These are phyloP conservation scores for Arthrobotrys megalospora DNA, from an alignment of 2,329 filamentous ascomycete genomes.

Conservation along the genomic window DNA sequence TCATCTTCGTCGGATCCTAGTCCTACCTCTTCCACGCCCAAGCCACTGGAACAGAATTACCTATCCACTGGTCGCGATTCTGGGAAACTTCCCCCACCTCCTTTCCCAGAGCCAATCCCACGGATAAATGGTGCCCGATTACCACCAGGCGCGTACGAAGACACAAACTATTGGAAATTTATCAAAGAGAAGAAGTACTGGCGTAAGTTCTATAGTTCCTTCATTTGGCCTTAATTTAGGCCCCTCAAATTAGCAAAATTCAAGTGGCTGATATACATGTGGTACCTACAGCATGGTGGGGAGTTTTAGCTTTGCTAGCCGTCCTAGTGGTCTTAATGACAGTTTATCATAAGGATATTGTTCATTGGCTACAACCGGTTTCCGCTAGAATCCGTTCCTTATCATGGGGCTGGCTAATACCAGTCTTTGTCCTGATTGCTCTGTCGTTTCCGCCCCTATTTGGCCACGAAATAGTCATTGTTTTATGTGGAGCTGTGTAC, in stretches of 20 bases:
- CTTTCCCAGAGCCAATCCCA: background rate
- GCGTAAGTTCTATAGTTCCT: constrained; percentile 20
- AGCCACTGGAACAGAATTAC: background rate
- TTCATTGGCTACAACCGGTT: constrained; percentile 66
- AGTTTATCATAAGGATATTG: constrained; percentile 67
- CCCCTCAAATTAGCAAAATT: background rate
- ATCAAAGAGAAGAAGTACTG: constrained; percentile 53
- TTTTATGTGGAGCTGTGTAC: constrained; percentile 69
- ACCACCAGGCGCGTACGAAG: constrained; percentile 6
- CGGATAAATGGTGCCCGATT: background rate
- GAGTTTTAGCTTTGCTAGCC: constrained; percentile 26
- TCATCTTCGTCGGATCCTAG: background rate
- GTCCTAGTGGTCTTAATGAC: constrained; percentile 65
- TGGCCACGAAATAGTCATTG: constrained; percentile 68
- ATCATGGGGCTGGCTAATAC: constrained; percentile 68
- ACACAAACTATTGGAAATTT: constrained; percentile 45
- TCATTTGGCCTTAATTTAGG: too few species aligned
- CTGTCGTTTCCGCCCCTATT: constrained; percentile 69
- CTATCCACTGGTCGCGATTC: background rate
- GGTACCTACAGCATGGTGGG: constrained; percentile 42
- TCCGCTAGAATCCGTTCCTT: constrained; percentile 67
- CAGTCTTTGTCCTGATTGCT: constrained; percentile 67
- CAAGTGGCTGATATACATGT: background rate
- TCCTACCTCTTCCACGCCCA: background rate
- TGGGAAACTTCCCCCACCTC: background rate